Evolutionary conservation across 371 early-diverging fungal genomes (phyloP).

Genomic region (Globomyces sp.): DNA sequence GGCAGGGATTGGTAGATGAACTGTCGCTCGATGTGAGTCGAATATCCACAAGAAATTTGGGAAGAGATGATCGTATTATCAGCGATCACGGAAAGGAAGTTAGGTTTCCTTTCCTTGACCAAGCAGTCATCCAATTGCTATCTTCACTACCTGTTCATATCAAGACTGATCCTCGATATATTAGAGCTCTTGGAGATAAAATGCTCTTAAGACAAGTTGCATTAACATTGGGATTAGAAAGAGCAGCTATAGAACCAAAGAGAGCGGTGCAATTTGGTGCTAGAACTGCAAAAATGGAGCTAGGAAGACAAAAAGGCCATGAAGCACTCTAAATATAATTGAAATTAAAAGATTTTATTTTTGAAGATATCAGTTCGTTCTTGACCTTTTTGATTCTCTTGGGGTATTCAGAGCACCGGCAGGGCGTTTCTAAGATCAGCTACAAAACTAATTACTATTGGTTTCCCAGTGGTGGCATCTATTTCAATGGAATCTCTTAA

Average conservation of each 20-base stretch:
- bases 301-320: conserved; percentile 58
- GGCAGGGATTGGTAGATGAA: conserved; percentile 68
- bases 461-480: no score
- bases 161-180: conserved; percentile 79
- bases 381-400: no score
- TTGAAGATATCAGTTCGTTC: no score
- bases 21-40: conserved; percentile 82
- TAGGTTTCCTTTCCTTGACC: conserved; percentile 85
- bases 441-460: no score
- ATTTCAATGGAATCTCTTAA: no score
- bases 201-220: conserved; percentile 65
- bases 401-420: no score
- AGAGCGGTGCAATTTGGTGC: conserved; percentile 97
- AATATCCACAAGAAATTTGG: conserved; percentile 83
- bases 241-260: conserved; percentile 64
- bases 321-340: neutral
- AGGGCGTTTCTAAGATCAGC: no score
- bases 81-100: conserved; percentile 80
- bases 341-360: no score
- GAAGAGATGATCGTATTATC: conserved; percentile 92
- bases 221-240: conserved; percentile 25
- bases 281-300: conserved; percentile 87
- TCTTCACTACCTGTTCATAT: conserved; percentile 68
- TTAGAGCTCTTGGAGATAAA: conserved; percentile 89
- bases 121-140: conserved; percentile 66